Evolutionary conservation across 2,329 filamentous ascomycete genomes (phyloP), one percentile per base, ranked within the genome.

Genomic region (Penicillium sp.): DNA sequence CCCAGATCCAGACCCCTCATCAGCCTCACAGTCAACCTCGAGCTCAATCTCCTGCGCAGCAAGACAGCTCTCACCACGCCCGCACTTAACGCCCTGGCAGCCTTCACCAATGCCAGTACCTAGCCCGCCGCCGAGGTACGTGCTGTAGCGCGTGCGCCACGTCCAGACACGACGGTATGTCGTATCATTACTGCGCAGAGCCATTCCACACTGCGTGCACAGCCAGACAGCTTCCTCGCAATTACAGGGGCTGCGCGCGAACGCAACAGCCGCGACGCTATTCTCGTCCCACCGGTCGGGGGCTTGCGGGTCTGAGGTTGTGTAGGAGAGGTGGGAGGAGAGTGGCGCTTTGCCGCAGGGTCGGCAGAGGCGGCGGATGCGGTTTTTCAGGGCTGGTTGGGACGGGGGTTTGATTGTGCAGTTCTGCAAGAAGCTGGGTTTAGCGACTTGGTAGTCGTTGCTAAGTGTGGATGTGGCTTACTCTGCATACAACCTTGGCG

Each of bases 31-130:
- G 64, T 93, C 88, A 3, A 85, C 84, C 64, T 96, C 88, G 46
- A 91, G 82, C 67, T 93, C 87, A 29, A 87, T 83, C 58, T 87
- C 82, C 52, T 82, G 78, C 6, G 85, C 84, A 1, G 82, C 85
- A n/a, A 89, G 78, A 68, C 90, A 97, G 32, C 75, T 67, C n/a
- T 73, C 72, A 35, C 83, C 84, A n/a, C 88, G 81, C 0, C 88
- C 90, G 64, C 90, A 97, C 55, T 88, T 83, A 13, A 96, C 88
- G 28, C 89, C 90, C 59, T 91, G 84, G 61, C 89, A 84, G 29
- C 88, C 89, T 59, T 95, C 88, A 38, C 89, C 88, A 28, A 95
- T 88, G 5, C 90, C 90, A 0, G 87, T 90, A 22, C 89, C 88
- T 0, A 94, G 76, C 2, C 88, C 87, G 19, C 82, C 83, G 3